Base-by-base conservation (phyloP, 2,329 filamentous ascomycete genomes). In the Colletotrichum sp. region DNA sequence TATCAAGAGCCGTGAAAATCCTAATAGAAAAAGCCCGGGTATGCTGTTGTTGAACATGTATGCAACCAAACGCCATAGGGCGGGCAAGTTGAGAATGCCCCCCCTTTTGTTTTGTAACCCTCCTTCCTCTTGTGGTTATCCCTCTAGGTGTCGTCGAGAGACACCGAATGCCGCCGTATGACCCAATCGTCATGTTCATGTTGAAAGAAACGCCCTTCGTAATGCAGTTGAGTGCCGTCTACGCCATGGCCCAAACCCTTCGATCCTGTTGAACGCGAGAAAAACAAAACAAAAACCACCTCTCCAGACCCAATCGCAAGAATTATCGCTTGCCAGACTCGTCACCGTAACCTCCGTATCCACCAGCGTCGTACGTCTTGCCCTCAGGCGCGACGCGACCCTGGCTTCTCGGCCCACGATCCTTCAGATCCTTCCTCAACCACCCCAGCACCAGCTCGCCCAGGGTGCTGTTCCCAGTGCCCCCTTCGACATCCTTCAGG, bases 401-500 rank as follows among this genome's bases (percentile, higher is more conserved):
- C 79, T 91, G 85, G 78, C 88, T 94, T 64, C 96, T 89, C 5
- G 96, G 96, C 0, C 96, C 96, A 79, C 96, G 89, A 79, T 94
- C 93, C 79, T 89, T 87, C 77, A 98, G 85, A 85, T 99, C 96
- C 77, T 94, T 91, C 82, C 92, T 92, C 84, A 99, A 88, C 97
- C 97, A 99, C 71, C 90, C 89, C 79, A 99, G 87, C 34, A 99
- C 97, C 78, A 99, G 85, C 86, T 98, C 94, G 12, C 96, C 96
- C 9, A 99, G 89, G 72, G 92, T 91, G 81, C 94, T 97, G 84
- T 98, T 98, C 44, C 96, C 96, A 4, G 84, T 82, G 44, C 82
- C 82, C 55, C 81, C 80, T 57, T 85, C 84, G 26, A 91, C 87
- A 30, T 85, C 84, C 22, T 89, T 86, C 67, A 95, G 88, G 86